phyloP scores from a whole-genome alignment of 2,329 filamentous ascomycete genomes.

The Penicillium rolfsii region DNA sequence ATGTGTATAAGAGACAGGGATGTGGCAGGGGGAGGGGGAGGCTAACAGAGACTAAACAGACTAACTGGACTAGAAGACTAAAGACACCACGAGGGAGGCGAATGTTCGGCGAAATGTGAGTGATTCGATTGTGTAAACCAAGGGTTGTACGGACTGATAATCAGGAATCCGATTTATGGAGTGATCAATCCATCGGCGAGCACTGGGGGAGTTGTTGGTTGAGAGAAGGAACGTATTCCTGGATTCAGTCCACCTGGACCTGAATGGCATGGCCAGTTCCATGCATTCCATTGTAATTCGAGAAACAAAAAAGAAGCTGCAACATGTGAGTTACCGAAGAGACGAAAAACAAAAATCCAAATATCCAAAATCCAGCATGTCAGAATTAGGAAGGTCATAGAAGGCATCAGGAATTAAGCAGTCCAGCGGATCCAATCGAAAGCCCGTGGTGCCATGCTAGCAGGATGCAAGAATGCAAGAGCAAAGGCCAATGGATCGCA shows the following conservation, averaged over 20 bases:
- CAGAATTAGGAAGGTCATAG: slow-evolving; percentile 2
- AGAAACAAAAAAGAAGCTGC: neutral
- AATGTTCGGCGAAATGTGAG: neutral
- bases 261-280: neutral
- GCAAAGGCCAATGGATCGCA: neutral
- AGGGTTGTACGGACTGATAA: neutral
- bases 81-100: neutral
- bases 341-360: neutral
- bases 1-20: too few relatives aligned
- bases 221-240: neutral
- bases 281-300: neutral
- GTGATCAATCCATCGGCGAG: neutral
- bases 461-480: neutral
- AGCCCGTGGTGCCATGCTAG: neutral
- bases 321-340: neutral
- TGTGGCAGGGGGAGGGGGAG: neutral
- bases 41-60: neutral
- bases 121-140: neutral
- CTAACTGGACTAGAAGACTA: neutral
- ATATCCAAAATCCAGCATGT: neutral
- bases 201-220: neutral
- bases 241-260: neutral
- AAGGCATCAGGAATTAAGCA: neutral
- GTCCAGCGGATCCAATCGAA: neutral
- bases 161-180: neutral